phyloP scores from a whole-genome alignment of 1,284 basidiomycete species.

The Rhodotorula mucilaginosa region DNA sequence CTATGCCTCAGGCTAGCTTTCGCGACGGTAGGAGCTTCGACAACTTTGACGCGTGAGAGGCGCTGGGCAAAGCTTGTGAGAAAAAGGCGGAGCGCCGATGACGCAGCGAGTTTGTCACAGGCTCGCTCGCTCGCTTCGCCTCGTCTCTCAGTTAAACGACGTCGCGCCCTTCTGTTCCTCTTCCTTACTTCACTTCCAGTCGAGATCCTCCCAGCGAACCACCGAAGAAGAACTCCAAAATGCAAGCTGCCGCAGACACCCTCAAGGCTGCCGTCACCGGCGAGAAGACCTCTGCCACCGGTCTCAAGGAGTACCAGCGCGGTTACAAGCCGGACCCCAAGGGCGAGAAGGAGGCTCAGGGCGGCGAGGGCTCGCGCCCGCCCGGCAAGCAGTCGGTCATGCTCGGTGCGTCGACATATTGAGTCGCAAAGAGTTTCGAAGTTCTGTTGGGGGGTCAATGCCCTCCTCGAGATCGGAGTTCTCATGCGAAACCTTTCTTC shows the following conservation, averaged over 20 bases:
- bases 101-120: neutral
- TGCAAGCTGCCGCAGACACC: conserved; percentile 11
- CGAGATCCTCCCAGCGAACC: neutral
- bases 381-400: conserved; percentile 26
- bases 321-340: conserved; percentile 16
- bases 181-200: neutral
- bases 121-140: neutral
- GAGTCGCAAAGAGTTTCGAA: neutral
- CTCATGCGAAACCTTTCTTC: neutral
- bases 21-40: too few species aligned
- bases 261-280: conserved; percentile 2
- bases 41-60: too few species aligned
- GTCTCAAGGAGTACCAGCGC: conserved; percentile 2
- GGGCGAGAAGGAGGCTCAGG: conserved; percentile 20
- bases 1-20: too few species aligned
- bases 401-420: conserved; percentile 7
- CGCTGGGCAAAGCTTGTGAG: too few species aligned
- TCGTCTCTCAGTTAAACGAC: neutral
- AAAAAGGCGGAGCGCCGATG: neutral
- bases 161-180: neutral
- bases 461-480: neutral
- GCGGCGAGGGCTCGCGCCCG: conserved; percentile 26
- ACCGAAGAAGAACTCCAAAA: neutral
- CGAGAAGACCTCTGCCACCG: neutral
- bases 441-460: neutral